A percentile compares a stretch with the other conserved stretches of the same genome.
Evolutionary conservation across 2,329 filamentous ascomycete genomes (phyloP).

Genomic region (Aureobasidium namibiae): DNA sequence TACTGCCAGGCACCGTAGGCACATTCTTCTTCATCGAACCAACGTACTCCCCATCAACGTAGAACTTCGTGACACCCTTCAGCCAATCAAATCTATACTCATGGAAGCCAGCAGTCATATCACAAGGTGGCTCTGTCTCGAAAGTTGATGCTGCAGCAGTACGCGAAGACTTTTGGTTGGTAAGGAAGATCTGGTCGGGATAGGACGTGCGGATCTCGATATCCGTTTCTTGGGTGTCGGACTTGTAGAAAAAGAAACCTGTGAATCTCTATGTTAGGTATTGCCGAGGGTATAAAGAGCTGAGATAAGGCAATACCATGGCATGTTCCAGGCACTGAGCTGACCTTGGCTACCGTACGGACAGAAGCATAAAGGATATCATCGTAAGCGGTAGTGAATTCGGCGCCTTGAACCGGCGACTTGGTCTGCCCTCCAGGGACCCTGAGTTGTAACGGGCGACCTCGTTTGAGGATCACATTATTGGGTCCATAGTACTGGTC

Average conservation of each 20-base stretch:
- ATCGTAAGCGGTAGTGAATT: conserved; percentile 52
- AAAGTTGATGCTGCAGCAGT: conserved; percentile 50
- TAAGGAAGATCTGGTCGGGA: conserved; percentile 34
- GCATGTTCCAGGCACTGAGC: conserved; percentile 57
- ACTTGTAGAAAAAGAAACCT: conserved; percentile 73
- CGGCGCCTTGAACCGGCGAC: conserved; percentile 33
- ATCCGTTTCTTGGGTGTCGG: conserved; percentile 73
- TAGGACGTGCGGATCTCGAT: conserved; percentile 44
- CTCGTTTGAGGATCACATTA: background rate
- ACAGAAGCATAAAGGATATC: conserved; percentile 66
- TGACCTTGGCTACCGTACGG: conserved; percentile 58
- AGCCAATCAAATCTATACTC: conserved; percentile 75
- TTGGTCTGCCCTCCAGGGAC: background rate
- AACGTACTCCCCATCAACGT: conserved; percentile 54
- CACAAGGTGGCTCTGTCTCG: conserved; percentile 51
- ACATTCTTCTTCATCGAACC: conserved; percentile 40
- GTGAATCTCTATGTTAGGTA: background rate
- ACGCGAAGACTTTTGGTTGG: conserved; percentile 54
- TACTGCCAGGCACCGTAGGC: conserved; percentile 52
- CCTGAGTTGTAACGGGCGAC: background rate
- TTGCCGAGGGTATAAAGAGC: background rate
- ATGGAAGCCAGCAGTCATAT: conserved; percentile 61
- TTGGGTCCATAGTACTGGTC: background rate
- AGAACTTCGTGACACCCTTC: conserved; percentile 55
- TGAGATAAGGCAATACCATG: conserved; percentile 32